Conservation (phyloP, 306 rosid species). For the Citrullus colocynthis region DNA sequence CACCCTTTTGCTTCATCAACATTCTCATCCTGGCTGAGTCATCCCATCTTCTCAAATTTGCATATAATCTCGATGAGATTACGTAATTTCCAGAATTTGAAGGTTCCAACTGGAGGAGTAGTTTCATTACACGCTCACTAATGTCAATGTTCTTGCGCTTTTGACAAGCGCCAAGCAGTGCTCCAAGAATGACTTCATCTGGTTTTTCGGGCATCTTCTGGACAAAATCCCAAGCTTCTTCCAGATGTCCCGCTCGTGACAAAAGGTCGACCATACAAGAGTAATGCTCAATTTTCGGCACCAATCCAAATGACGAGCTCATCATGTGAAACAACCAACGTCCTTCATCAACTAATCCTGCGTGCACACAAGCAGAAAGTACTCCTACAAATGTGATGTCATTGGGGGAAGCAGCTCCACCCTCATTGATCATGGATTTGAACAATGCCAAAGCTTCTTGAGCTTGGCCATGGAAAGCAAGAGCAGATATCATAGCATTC, state of each 20-base stretch:
- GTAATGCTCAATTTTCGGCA: conserved; percentile 85
- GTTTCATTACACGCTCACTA: conserved; percentile 46
- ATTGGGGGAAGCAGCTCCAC: conserved; percentile 45
- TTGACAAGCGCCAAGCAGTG: conserved; percentile 79
- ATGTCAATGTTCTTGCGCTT: conserved; percentile 49
- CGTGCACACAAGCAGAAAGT: conserved; percentile 95
- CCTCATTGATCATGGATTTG: conserved; percentile 49
- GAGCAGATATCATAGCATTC: conserved; percentile 94
- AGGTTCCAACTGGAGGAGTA: conserved; percentile 80
- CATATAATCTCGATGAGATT: conserved; percentile 70
- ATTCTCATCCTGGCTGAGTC: conserved; percentile 86
- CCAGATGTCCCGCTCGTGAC: conserved; percentile 67
- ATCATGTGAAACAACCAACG: conserved; percentile 53
- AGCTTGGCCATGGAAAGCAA: conserved; percentile 86
- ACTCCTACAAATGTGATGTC: conserved; percentile 80
- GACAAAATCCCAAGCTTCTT: conserved; percentile 76
- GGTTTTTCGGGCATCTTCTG: conserved; percentile 82
- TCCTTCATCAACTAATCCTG: conserved; percentile 62
- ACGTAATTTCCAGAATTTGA: conserved; percentile 78
- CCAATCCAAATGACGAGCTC: conserved; percentile 51
- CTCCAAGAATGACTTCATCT: conserved; percentile 69
- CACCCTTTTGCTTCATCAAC: conserved; percentile 76
- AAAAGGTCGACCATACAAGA: conserved; percentile 92
- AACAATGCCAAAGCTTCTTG: conserved; percentile 57
- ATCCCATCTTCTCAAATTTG: conserved; percentile 54